Base-by-base conservation (phyloP, 1,284 basidiomycete genomes). In the Rhodotorula glutinis region DNA sequence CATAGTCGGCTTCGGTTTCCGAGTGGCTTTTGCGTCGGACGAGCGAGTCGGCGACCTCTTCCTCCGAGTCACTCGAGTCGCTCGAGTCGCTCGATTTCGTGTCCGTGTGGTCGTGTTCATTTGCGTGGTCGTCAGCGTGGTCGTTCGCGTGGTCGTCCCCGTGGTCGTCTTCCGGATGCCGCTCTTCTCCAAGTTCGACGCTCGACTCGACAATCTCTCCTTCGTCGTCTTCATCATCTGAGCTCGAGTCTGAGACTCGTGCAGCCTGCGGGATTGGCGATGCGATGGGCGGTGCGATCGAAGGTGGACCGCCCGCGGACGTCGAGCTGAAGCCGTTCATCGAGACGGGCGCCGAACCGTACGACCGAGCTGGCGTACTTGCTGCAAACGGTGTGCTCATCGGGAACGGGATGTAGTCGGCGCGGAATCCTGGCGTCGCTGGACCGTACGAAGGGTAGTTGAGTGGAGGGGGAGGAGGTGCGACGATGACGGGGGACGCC, bases 11-110 rank as follows among this genome's bases (percentile, higher is more conserved):
- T 9, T 33, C 38, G 11, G 19, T 40, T 25, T 27, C 58, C 13
- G 25, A n/a, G 11, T 38, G 33, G 33, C 33, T 10, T 4, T 38
- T 29, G 19, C 57, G 30, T n/a, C 27, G n/a, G 10, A 41, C 54
- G 29, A 47, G 60, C 38, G 60, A 44, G 23, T 33, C 53, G 0
- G 62, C 55, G 21, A 53, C 49, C 21, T 62, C 60, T 25, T 47
- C 60, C 14, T 54, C 60, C 21, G 25, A 33, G 33, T 40, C 44
- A 27, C 29, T 23, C 27, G 51, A 53, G 21, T 44, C 43, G 43
- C 43, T 44, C 19, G 43, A 33, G 27, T 21, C 25, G 38, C 49
- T 52, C 19, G 52, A 38, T 11, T 19, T 33, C 23, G 5, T 4
- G 16, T 21, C 33, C 21, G 5, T 5, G 30, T 53, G 40, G 44